Evolutionary conservation across 257 asterid species (phyloP).

Genomic region (Euphrasia confusa): DNA sequence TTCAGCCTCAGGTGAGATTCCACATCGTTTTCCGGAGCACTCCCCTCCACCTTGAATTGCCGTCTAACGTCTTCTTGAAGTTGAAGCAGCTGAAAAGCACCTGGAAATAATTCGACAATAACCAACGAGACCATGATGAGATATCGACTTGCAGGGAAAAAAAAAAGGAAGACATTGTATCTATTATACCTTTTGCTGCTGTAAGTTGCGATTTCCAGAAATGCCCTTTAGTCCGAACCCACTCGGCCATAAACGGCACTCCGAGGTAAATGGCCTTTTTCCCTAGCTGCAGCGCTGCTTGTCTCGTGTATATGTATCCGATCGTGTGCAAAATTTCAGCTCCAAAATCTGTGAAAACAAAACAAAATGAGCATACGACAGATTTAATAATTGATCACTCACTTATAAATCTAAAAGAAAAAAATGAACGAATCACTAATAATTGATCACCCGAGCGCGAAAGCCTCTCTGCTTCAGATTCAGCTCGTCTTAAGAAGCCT

Average conservation of each 20-base stretch:
- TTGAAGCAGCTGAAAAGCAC: slow-evolving; percentile 93
- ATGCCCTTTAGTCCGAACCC: slow-evolving; percentile 88
- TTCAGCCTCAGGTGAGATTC: slow-evolving; percentile 69
- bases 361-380: too few species aligned
- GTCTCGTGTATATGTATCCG: slow-evolving; percentile 82
- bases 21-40: slow-evolving; percentile 51
- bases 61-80: slow-evolving; percentile 76
- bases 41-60: slow-evolving; percentile 59
- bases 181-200: slow-evolving; percentile 65
- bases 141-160: not conserved
- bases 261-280: slow-evolving; percentile 68
- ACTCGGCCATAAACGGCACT: slow-evolving; percentile 45
- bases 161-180: not conserved
- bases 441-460: slow-evolving; percentile 52
- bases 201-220: slow-evolving; percentile 81
- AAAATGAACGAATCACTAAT: not conserved
- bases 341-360: slow-evolving; percentile 54
- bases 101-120: slow-evolving; percentile 27
- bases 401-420: not conserved
- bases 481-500: slow-evolving; percentile 61
- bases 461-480: slow-evolving; percentile 80
- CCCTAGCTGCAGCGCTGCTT: slow-evolving; percentile 61
- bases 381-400: too few species aligned
- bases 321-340: slow-evolving; percentile 65
- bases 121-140: not conserved